Evolutionary conservation across 176 grass and related monocot genomes (phyloP).

Genomic region (Oryza meridionalis): DNA sequence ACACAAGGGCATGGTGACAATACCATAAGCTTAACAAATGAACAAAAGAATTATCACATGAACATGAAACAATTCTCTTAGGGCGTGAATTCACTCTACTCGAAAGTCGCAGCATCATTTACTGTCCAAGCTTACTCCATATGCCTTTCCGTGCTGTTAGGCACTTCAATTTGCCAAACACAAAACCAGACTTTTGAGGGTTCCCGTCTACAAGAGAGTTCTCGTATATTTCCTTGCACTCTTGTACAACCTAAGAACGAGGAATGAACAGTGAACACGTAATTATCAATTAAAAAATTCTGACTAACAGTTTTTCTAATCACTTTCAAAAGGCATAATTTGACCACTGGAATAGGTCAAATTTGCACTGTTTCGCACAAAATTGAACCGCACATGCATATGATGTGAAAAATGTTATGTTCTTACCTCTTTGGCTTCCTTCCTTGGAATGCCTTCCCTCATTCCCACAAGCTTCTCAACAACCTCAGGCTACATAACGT

Average conservation of each 20-base stretch:
- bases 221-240: conserved; percentile 97
- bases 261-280: conserved; percentile 7
- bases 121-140: conserved; percentile 88
- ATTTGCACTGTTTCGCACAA: background rate
- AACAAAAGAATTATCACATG: conserved; percentile 64
- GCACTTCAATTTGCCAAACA: conserved; percentile 92
- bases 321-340: conserved; percentile 3
- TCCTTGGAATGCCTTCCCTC: conserved; percentile 89
- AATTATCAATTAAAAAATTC: background rate
- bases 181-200: conserved; percentile 77
- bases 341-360: background rate
- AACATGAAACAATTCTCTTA: conserved; percentile 36
- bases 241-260: conserved; percentile 89
- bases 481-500: conserved; percentile 76
- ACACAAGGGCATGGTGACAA: conserved; percentile 19
- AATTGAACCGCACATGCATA: background rate
- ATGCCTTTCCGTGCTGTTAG: conserved; percentile 78
- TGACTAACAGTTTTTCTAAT: background rate
- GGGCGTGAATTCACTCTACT: background rate
- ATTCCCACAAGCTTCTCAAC: conserved; percentile 98
- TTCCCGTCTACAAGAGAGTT: conserved; percentile 78
- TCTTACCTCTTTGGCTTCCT: conserved; percentile 97
- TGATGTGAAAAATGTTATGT: background rate
- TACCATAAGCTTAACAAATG: conserved; percentile 24
- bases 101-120: conserved; percentile 25